Evolutionary conservation across 2,329 filamentous ascomycete species (phyloP), one percentile per base, ranked within the genome.

Genomic region (Diplodia intermedia): DNA sequence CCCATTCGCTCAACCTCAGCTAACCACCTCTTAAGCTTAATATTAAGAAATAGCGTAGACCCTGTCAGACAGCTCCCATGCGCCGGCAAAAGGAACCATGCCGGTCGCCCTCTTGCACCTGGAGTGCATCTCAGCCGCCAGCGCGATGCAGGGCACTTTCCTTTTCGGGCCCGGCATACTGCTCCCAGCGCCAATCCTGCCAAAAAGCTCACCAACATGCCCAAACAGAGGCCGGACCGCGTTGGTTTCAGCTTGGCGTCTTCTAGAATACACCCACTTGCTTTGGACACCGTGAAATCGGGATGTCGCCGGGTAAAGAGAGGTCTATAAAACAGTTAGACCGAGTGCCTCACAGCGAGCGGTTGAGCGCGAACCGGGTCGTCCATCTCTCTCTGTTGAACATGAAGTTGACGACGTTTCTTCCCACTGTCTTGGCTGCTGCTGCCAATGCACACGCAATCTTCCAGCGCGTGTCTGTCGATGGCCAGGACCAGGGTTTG

Each of bases 401-500:
- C 7, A 71, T 75, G 73, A 73, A 69, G 69, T 38, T 71, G 55
- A 53, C 60, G 26, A 38, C 52, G 9, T 67, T 74, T 56, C 20
- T 73, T 29, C 38, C 61, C 65, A 69, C 68, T 26, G 65, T 68
- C 63, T 50, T 72, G 55, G 75, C 78, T 62, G 72, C 73, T 50
- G 74, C 79, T 33, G 70, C 74, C 52, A 74, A 77, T 9, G 80
- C 78, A 47, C 82, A 84, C 70, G 73, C 77, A 61, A 82, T 84
- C 71, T 82, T 82, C 70, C 81, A 83, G 71, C 77, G 78, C 31
- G 78, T 87, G 57, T 82, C 81, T 6, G 80, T 86, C 69, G 80
- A 85, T 68, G 83, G 82, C 50, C 77, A 76, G 23, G 83, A 86
- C 70, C 79, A 84, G 71, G 84, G 83, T 65, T 80, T 83, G 70